Evolutionary conservation across 768 basidiomycete species (phyloP).

Genomic region (Calocybe gangraenosa): DNA sequence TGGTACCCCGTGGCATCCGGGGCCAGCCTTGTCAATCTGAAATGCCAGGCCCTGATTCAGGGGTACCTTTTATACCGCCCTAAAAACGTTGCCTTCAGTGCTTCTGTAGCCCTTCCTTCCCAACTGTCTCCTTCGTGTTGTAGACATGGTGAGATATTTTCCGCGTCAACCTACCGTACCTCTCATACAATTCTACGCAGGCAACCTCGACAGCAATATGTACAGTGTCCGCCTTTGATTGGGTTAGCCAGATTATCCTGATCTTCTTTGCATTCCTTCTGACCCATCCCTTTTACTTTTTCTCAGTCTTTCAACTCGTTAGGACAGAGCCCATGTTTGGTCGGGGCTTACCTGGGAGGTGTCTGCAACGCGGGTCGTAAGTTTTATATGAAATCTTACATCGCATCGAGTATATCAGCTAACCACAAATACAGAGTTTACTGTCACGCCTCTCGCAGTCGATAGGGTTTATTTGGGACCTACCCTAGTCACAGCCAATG

Average conservation of each 20-base stretch:
- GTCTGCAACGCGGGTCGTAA: constrained; percentile 36
- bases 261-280: neutral
- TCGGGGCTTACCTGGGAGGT: constrained; percentile 36
- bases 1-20: too few relatives aligned
- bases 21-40: too few relatives aligned
- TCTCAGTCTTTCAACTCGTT: constrained; percentile 35
- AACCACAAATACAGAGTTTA: constrained; percentile 25
- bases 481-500: constrained; percentile 24
- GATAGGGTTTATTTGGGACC: constrained; percentile 36
- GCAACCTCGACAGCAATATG: constrained; percentile 17
- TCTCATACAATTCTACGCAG: constrained; percentile 13
- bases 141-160: constrained; percentile 10
- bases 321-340: constrained; percentile 39
- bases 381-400: constrained; percentile 5
- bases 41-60: constrained; percentile 3
- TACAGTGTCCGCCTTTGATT: constrained; percentile 3
- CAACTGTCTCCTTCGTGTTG: too few relatives aligned
- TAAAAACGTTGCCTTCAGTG: neutral
- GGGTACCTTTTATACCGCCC: neutral
- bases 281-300: neutral
- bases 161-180: neutral
- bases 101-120: neutral
- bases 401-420: neutral
- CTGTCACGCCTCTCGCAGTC: constrained; percentile 24
- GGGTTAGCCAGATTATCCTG: neutral